Conservation (phyloP, 208 protist genomes). For the Crithidia fasciculata region DNA sequence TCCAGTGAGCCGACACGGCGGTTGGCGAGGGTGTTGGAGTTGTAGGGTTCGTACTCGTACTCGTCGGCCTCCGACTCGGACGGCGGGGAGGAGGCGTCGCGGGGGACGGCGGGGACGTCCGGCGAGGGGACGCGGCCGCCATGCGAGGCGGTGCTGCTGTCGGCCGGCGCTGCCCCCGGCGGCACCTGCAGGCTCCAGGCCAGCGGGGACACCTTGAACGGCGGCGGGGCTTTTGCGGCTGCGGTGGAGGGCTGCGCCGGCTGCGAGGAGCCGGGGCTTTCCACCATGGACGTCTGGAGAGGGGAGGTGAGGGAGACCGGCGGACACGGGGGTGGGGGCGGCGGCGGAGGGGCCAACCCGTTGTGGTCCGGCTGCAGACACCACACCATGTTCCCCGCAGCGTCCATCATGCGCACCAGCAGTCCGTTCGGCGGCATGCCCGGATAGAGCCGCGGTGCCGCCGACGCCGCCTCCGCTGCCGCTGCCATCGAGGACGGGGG, state of each 20-base stretch:
- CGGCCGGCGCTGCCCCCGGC: neutral
- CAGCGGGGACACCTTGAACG: slow-evolving; percentile 7
- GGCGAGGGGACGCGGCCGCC: neutral
- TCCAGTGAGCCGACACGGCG: slow-evolving; percentile 36
- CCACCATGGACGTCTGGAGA: neutral
- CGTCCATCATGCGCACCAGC: slow-evolving; percentile 14
- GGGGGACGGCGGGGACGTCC: neutral
- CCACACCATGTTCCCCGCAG: slow-evolving; percentile 10
- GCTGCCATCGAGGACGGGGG: neutral
- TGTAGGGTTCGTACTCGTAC: slow-evolving; percentile 40
- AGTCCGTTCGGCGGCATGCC: slow-evolving; percentile 5
- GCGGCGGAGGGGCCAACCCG: neutral
- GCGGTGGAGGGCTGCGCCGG: neutral
- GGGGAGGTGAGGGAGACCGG: neutral
- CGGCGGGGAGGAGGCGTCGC: slow-evolving; percentile 2
- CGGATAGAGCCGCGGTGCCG: slow-evolving; percentile 2
- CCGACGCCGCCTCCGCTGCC: neutral
- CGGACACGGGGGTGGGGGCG: slow-evolving; percentile 2
- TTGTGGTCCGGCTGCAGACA: slow-evolving; percentile 10
- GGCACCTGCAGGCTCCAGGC: neutral
- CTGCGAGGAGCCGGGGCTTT: neutral
- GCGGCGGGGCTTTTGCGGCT: neutral
- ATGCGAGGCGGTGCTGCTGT: neutral
- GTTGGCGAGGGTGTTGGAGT: slow-evolving; percentile 30
- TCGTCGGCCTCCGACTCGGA: slow-evolving; percentile 12